Percentiles rank a stretch among this genome's conserved stretches.
Conservation (phyloP, 2,329 filamentous ascomycete species). For the Paecilomyces sp. region DNA sequence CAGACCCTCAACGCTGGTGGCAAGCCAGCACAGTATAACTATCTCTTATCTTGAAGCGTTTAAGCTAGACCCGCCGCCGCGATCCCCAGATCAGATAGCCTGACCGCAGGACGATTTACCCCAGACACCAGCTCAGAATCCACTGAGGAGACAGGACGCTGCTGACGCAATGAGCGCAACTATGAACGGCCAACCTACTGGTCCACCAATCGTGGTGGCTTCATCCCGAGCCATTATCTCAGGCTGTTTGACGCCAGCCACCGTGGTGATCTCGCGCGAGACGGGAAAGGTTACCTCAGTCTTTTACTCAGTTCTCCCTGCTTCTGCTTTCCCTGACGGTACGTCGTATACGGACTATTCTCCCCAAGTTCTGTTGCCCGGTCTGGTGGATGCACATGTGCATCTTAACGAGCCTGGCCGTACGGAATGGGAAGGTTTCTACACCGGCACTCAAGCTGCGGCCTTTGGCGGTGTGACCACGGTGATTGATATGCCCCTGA, state of each 20-base stretch:
- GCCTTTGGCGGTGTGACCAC: conserved; percentile 95
- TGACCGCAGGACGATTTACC: not conserved
- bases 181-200: conserved; percentile 42
- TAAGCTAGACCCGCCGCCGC: not conserved
- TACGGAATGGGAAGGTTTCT: conserved; percentile 98
- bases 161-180: conserved; percentile 14
- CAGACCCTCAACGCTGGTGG: not conserved
- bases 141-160: not conserved
- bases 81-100: not conserved
- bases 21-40: not conserved
- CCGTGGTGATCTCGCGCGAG: conserved; percentile 66
- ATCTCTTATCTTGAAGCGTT: not conserved
- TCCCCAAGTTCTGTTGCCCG: conserved; percentile 76
- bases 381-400: conserved; percentile 92
- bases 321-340: conserved; percentile 63
- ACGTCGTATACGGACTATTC: conserved; percentile 77
- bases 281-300: conserved; percentile 83
- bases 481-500: conserved; percentile 94
- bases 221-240: conserved; percentile 79
- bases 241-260: conserved; percentile 70
- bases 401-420: conserved; percentile 95
- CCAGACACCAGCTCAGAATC: not conserved
- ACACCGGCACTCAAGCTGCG: conserved; percentile 86
- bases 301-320: conserved; percentile 65
- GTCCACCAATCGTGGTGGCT: conserved; percentile 54